Conservation (phyloP, 352 stramenopile genomes). For the Phytophthora brassicae region DNA sequence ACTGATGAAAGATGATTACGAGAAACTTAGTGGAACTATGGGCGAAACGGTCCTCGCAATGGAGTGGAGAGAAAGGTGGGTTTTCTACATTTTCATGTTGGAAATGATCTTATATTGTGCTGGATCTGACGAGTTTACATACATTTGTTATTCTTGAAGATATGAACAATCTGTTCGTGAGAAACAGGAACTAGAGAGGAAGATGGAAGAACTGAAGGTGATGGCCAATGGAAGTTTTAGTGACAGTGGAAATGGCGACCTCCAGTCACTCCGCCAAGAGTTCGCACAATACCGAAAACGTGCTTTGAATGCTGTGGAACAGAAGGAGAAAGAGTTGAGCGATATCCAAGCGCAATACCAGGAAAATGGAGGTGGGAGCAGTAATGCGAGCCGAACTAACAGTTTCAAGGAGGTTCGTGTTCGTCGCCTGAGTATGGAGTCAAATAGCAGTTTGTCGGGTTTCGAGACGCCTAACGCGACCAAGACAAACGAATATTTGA, state of each 20-base stretch:
- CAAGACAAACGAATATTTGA: slow-evolving; percentile 89
- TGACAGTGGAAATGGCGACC: slow-evolving; percentile 42
- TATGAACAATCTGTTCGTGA: slow-evolving; percentile 78
- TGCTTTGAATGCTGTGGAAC: slow-evolving; percentile 75
- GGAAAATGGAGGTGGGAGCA: slow-evolving; percentile 39
- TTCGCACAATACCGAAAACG: slow-evolving; percentile 81
- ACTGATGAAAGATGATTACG: slow-evolving; percentile 81
- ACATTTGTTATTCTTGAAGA: slow-evolving; percentile 25
- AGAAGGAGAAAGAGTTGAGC: slow-evolving; percentile 81
- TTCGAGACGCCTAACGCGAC: slow-evolving; percentile 81
- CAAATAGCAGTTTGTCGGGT: slow-evolving; percentile 75
- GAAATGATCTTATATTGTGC: neutral
- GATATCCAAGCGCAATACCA: slow-evolving; percentile 68
- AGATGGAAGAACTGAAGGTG: slow-evolving; percentile 65
- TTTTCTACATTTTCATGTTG: neutral
- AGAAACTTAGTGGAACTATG: slow-evolving; percentile 86
- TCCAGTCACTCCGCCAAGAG: slow-evolving; percentile 71
- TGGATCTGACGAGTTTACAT: neutral
- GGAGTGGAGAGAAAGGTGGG: slow-evolving; percentile 78
- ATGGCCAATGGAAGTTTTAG: slow-evolving; percentile 37
- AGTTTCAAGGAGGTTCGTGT: slow-evolving; percentile 46
- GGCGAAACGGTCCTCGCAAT: slow-evolving; percentile 82
- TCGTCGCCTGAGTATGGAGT: slow-evolving; percentile 78
- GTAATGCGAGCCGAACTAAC: slow-evolving; percentile 36
- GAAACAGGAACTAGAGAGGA: slow-evolving; percentile 78